A percentile compares a stretch with the other conserved stretches of the same genome.
phyloP scores from a whole-genome alignment of 2,329 filamentous ascomycete genomes.

The Penicillium sclerotigenum region DNA sequence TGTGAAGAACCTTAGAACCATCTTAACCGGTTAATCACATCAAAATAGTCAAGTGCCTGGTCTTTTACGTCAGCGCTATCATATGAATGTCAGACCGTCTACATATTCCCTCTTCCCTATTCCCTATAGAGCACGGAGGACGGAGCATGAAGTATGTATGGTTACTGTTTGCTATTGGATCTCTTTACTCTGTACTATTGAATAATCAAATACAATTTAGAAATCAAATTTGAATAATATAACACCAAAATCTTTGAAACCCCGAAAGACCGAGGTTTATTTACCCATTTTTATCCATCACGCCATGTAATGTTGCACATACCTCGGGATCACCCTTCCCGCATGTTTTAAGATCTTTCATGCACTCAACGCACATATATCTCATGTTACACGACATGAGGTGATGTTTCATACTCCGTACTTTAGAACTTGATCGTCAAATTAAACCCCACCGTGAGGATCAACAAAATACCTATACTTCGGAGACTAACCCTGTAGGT shows the following conservation, averaged over 20 bases:
- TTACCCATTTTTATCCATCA: constrained; percentile 18
- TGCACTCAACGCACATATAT: constrained; percentile 5
- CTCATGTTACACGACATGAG: neutral
- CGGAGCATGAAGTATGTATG: neutral
- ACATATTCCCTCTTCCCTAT: neutral
- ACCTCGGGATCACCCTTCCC: constrained; percentile 21
- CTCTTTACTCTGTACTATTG: too few species aligned
- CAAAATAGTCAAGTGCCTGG: neutral
- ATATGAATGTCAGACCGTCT: constrained; percentile 8
- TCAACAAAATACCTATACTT: neutral
- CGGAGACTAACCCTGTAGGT: too few species aligned
- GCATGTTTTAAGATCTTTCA: constrained; percentile 12
- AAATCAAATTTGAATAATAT: neutral
- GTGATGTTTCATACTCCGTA: neutral
- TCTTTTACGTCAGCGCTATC: constrained; percentile 23
- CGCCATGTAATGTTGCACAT: constrained; percentile 11
- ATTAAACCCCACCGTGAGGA: neutral
- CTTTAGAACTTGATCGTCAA: neutral
- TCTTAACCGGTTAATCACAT: neutral
- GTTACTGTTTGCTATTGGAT: neutral
- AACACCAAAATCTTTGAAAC: too few species aligned
- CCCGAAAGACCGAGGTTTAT: neutral
- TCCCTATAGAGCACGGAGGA: neutral
- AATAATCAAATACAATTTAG: neutral
- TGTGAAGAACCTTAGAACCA: neutral